These are phyloP conservation scores for Volutella citrinella DNA, from an alignment of 2,329 filamentous ascomycete genomes.

Conservation along the genomic window DNA sequence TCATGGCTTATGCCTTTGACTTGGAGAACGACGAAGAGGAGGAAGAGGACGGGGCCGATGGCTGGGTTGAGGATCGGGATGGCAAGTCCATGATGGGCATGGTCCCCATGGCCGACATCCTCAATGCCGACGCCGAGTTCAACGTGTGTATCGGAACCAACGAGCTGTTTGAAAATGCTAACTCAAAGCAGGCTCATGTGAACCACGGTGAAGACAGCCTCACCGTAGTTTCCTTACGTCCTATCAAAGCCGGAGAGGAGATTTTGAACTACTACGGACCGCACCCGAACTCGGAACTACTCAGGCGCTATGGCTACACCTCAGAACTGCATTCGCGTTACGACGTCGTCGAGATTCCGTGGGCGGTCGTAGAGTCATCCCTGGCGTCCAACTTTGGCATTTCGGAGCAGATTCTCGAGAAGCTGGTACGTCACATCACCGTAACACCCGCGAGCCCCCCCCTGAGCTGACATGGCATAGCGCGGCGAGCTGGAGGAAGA, in stretches of 20 bases:
- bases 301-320: slow-evolving; percentile 85
- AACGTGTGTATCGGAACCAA: slow-evolving; percentile 53
- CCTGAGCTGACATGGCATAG: too few species aligned
- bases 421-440: slow-evolving; percentile 38
- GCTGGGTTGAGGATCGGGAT: slow-evolving; percentile 63
- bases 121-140: slow-evolving; percentile 86
- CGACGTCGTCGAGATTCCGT: slow-evolving; percentile 78
- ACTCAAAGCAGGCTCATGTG: slow-evolving; percentile 44
- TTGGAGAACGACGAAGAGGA: slow-evolving; percentile 57
- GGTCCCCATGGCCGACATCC: slow-evolving; percentile 85
- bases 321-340: slow-evolving; percentile 73
- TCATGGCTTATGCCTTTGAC: slow-evolving; percentile 94
- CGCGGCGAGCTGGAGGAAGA: slow-evolving; percentile 55
- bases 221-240: slow-evolving; percentile 67
- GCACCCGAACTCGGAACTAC: slow-evolving; percentile 75
- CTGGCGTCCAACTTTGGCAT: slow-evolving; percentile 37
- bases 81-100: slow-evolving; percentile 68
- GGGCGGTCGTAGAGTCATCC: slow-evolving; percentile 52
- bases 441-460: too few species aligned
- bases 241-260: slow-evolving; percentile 69
- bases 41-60: slow-evolving; percentile 59
- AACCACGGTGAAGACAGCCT: slow-evolving; percentile 55
- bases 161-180: neutral
- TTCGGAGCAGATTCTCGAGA: slow-evolving; percentile 36
- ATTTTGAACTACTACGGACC: slow-evolving; percentile 89